These are phyloP conservation scores for Suhomyces coccinellae DNA, from an alignment of 1,139 yeast genomes.

Conservation along the genomic window DNA sequence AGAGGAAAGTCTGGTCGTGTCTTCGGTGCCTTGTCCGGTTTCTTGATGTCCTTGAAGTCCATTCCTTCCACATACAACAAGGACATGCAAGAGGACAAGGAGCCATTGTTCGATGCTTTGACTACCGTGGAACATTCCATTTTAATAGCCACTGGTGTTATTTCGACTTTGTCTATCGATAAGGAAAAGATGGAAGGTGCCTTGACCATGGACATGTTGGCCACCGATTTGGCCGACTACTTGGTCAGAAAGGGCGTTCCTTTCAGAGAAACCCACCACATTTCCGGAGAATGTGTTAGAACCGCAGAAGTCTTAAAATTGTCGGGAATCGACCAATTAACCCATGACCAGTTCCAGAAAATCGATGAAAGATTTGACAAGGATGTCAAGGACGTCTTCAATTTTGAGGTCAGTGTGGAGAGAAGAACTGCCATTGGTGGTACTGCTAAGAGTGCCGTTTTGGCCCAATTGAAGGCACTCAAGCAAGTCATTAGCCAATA, in stretches of 20 bases:
- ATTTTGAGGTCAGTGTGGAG: constrained; percentile 93
- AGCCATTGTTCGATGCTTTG: constrained; percentile 89
- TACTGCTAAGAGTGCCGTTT: constrained; percentile 88
- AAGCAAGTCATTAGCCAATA: neutral
- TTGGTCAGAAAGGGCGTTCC: constrained; percentile 97
- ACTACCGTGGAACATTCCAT: constrained; percentile 91
- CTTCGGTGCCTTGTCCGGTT: constrained; percentile 92
- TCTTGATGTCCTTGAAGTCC: constrained; percentile 92
- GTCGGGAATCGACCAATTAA: constrained; percentile 78
- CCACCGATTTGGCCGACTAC: constrained; percentile 97
- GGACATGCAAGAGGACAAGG: constrained; percentile 99
- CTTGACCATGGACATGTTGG: constrained; percentile 97
- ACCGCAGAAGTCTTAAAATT: constrained; percentile 75
- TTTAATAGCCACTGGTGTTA: constrained; percentile 92
- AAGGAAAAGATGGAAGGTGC: constrained; percentile 79
- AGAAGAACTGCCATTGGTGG: constrained; percentile 97
- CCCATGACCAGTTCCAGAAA: constrained; percentile 70
- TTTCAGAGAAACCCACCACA: constrained; percentile 97
- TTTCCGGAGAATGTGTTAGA: constrained; percentile 96
- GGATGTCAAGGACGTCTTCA: constrained; percentile 81
- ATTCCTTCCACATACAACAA: constrained; percentile 97
- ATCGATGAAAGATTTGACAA: constrained; percentile 79
- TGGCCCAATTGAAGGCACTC: constrained; percentile 56
- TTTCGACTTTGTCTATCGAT: constrained; percentile 77
- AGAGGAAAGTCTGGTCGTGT: constrained; percentile 98